Conservation (phyloP, 1,284 basidiomycete species). For the Lentinula novae-zelandiae region DNA sequence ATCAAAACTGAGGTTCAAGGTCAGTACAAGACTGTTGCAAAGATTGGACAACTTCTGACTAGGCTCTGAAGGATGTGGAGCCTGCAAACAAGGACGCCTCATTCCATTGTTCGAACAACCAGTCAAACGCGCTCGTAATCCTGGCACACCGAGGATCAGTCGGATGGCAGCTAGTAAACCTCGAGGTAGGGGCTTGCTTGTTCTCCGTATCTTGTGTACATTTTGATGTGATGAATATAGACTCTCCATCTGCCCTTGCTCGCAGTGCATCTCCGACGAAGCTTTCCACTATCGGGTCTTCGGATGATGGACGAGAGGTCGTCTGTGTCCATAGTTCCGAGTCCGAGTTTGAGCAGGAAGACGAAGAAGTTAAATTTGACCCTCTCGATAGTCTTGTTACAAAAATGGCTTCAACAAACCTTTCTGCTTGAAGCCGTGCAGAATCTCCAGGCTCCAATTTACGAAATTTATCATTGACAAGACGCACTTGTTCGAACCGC, state of each 20-base stretch:
- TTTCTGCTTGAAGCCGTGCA: neutral
- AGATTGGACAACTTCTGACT: neutral
- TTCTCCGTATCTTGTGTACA: neutral
- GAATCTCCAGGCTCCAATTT: too few relatives aligned
- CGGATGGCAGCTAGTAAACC: slow-evolving; percentile 41
- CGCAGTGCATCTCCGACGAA: neutral
- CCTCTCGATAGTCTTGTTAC: slow-evolving; percentile 25
- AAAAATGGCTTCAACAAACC: slow-evolving; percentile 21
- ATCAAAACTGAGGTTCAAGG: slow-evolving; percentile 67
- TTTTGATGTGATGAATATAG: slow-evolving; percentile 20
- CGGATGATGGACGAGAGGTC: slow-evolving; percentile 14
- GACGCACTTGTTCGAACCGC: neutral
- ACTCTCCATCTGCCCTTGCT: slow-evolving; percentile 28
- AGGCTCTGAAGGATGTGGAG: slow-evolving; percentile 9
- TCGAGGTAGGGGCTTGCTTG: slow-evolving; percentile 34
- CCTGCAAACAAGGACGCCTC: slow-evolving; percentile 46
- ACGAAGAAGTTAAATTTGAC: slow-evolving; percentile 16
- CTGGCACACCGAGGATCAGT: slow-evolving; percentile 39
- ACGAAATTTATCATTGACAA: neutral
- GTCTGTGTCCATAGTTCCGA: slow-evolving; percentile 18
- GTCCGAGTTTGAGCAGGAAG: slow-evolving; percentile 16
- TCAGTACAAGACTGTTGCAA: slow-evolving; percentile 27
- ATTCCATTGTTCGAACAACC: slow-evolving; percentile 47
- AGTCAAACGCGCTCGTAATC: slow-evolving; percentile 23
- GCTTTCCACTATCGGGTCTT: neutral